Evolutionary conservation across 192 early-diverging fungal genomes (phyloP), one percentile per base, ranked within the genome.

Genomic region (Pilaira anomala): DNA sequence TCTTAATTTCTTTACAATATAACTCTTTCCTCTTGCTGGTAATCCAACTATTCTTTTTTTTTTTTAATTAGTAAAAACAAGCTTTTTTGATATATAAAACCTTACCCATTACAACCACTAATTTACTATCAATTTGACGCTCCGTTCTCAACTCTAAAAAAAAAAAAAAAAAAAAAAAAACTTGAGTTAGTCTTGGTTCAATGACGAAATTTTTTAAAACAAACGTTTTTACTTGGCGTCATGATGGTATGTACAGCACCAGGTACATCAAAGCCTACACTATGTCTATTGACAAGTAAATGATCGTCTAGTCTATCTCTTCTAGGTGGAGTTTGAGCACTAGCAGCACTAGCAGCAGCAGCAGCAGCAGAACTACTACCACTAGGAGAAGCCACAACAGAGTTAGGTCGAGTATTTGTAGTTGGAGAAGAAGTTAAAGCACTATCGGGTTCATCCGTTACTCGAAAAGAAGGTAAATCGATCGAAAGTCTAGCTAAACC

Each of bases 1-100:
- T 68, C 87, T 85, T 21, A 98, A 82, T 68, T 98, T 98, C 65
- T 97, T 97, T 72, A 93, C 92, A 62, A 99, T 88, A 67, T 97
- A 94, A 81, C 83, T 84, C 76, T 99, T 99, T 24, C 97, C 97
- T 49, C 95, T 78, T 3, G 95, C 97, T 26, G 97, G 97, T 41
- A 98, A 72, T 4, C 97, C 97, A 22, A 95, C 90, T 88, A 76
- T 19, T n/a, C 16, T 58, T 26, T 6, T 53, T 22, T 44, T 1
- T 66, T 28, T 48, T 11, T 41, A 41, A 24, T 21, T 48, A 24
- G 21, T 41, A 41, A 36, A 42, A 29, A 44, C 28, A 48, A 48
- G 29, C 19, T 41, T 57, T 33, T 60, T 48, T n/a, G 33, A 22
- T 16, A 41, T 18, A 41, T 11, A 14, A 33, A 2, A 41, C 12